These are phyloP conservation scores for Pseudisothecium myosuroides DNA, from an alignment of 225 moss, liverwort and hornwort genomes.

Conservation along the genomic window DNA sequence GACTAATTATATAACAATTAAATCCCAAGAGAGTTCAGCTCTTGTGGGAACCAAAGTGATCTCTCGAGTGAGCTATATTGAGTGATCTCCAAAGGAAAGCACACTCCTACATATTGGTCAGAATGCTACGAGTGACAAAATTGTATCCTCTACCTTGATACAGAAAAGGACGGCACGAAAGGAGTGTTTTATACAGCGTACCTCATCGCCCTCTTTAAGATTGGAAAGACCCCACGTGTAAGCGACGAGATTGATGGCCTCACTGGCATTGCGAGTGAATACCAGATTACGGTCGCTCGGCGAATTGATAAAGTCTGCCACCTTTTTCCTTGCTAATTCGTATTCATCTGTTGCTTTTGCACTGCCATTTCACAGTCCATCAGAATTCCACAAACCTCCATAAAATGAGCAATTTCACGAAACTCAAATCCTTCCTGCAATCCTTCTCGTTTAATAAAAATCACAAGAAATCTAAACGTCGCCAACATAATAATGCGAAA, in stretches of 20 bases:
- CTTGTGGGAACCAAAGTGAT: background rate
- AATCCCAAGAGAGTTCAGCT: background rate
- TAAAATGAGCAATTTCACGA: background rate
- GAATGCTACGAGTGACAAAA: background rate
- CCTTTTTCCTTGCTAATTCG: constrained; percentile 62
- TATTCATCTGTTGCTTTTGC: constrained; percentile 86
- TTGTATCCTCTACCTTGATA: background rate
- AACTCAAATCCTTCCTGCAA: background rate
- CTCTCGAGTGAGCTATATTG: background rate
- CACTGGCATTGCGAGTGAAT: constrained; percentile 88
- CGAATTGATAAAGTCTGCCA: constrained; percentile 75
- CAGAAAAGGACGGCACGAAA: background rate
- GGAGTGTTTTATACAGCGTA: background rate
- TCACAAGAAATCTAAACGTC: background rate
- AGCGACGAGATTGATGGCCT: constrained; percentile 92
- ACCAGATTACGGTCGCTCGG: constrained; percentile 69
- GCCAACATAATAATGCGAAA: background rate
- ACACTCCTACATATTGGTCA: background rate
- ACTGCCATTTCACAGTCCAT: constrained; percentile 25
- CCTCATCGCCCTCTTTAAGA: constrained; percentile 84
- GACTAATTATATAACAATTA: background rate
- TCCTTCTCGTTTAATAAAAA: background rate
- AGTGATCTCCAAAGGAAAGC: background rate
- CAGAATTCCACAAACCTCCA: background rate
- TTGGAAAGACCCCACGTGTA: constrained; percentile 68